phyloP scores from a whole-genome alignment of 2,329 filamentous ascomycete genomes.

The Pseudogymnoascus sp. region DNA sequence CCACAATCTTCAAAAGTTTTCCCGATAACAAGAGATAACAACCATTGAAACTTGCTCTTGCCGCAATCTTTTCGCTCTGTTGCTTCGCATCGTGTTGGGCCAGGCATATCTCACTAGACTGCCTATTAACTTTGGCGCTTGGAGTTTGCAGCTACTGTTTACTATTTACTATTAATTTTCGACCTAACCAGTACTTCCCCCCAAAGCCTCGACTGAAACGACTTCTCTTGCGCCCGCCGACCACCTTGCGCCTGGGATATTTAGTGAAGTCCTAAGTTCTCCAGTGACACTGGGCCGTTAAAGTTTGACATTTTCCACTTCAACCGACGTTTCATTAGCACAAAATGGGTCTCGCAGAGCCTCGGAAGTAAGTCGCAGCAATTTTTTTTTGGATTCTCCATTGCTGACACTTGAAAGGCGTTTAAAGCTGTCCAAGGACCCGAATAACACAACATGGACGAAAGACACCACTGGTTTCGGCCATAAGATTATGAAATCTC shows the following conservation, averaged over 20 bases:
- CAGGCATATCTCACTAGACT: background rate
- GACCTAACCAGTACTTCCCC: background rate
- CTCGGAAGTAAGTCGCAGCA: constrained; percentile 50
- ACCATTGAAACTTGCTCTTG: background rate
- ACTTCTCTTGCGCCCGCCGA: background rate
- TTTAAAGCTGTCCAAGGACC: constrained; percentile 75
- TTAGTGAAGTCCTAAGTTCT: constrained; percentile 11
- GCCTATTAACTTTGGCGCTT: background rate
- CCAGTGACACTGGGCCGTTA: constrained; percentile 17
- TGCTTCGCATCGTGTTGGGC: background rate
- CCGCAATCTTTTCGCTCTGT: background rate
- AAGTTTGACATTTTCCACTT: constrained; percentile 15
- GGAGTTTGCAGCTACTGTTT: constrained; percentile 1
- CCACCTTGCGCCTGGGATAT: constrained; percentile 14
- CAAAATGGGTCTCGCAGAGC: constrained; percentile 61
- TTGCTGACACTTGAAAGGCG: constrained; percentile 18
- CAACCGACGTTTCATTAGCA: background rate
- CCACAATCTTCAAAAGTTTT: constrained; percentile 8
- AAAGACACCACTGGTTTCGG: constrained; percentile 77
- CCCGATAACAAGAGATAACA: constrained; percentile 8
- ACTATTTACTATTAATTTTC: background rate
- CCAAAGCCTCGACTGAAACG: background rate
- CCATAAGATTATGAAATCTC: constrained; percentile 77
- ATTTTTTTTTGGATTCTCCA: constrained; percentile 24
- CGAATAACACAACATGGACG: constrained; percentile 93